A percentile compares a stretch with the other conserved stretches of the same genome.
Evolutionary conservation across 768 basidiomycete genomes (phyloP).

Genomic region (Boletus speciosus): DNA sequence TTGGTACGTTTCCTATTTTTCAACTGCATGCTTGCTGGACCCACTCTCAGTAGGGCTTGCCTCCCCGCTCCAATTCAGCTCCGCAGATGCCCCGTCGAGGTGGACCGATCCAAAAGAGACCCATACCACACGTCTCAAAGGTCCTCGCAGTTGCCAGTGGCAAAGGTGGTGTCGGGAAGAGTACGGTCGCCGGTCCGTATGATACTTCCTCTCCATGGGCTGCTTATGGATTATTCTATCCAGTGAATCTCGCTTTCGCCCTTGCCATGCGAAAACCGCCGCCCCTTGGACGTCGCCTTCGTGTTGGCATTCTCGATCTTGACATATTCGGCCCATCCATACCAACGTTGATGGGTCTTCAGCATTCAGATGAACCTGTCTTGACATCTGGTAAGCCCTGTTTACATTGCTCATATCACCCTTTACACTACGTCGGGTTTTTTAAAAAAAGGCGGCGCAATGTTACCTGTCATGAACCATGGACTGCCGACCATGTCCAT

Average conservation of each 20-base stretch:
- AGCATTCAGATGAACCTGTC: slow-evolving; percentile 70
- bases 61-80: slow-evolving; percentile 32
- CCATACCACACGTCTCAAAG: slow-evolving; percentile 71
- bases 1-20: slow-evolving; percentile 37
- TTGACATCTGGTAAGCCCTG: slow-evolving; percentile 60
- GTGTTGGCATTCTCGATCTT: slow-evolving; percentile 87
- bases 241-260: slow-evolving; percentile 81
- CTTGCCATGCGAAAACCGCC: slow-evolving; percentile 47
- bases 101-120: slow-evolving; percentile 50
- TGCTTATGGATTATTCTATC: slow-evolving; percentile 6
- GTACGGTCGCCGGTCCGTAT: slow-evolving; percentile 78
- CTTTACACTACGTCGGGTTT: background rate
- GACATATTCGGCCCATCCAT: slow-evolving; percentile 96
- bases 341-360: slow-evolving; percentile 90
- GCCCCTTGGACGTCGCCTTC: slow-evolving; percentile 39
- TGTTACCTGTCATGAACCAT: slow-evolving; percentile 83
- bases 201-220: background rate
- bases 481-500: slow-evolving; percentile 95
- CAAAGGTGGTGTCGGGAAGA: slow-evolving; percentile 96
- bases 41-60: slow-evolving; percentile 32
- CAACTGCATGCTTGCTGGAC: slow-evolving; percentile 6
- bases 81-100: slow-evolving; percentile 62
- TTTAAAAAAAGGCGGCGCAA: slow-evolving; percentile 60
- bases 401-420: background rate
- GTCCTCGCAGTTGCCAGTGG: slow-evolving; percentile 86